Conservation (phyloP, 495 filamentous ascomycete species). For the Penicillium cosmopolitanum region DNA sequence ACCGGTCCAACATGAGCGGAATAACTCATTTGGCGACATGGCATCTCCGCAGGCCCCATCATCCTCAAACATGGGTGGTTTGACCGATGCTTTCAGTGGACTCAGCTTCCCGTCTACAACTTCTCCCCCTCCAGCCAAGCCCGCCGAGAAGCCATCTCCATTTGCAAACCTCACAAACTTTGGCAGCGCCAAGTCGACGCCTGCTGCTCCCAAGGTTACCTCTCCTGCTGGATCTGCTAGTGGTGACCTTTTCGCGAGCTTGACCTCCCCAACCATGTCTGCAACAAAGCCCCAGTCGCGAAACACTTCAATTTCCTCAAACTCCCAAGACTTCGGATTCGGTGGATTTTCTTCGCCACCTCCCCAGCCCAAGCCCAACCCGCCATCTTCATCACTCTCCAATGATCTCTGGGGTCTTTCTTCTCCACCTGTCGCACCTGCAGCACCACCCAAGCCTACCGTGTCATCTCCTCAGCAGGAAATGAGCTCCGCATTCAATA, state of each 20-base stretch:
- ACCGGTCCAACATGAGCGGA: conserved; percentile 60
- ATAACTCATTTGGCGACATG: conserved; percentile 69
- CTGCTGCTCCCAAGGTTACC: conserved; percentile 53
- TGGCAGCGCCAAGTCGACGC: conserved; percentile 57
- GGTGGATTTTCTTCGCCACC: conserved; percentile 46
- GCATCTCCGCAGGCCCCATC: conserved; percentile 54
- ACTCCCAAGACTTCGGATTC: conserved; percentile 58
- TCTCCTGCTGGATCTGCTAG: conserved; percentile 57
- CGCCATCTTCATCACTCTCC: conserved; percentile 48
- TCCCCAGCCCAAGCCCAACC: conserved; percentile 44
- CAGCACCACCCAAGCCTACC: conserved; percentile 46
- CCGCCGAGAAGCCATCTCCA: conserved; percentile 62
- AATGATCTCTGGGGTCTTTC: conserved; percentile 84
- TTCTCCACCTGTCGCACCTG: conserved; percentile 50
- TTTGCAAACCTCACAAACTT: conserved; percentile 75
- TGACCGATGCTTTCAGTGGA: conserved; percentile 87
- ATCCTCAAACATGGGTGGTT: conserved; percentile 65
- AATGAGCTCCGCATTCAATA: conserved; percentile 75
- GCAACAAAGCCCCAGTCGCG: conserved; percentile 48
- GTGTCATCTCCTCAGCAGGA: conserved; percentile 43
- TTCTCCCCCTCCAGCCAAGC: conserved; percentile 53
- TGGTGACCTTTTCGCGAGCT: conserved; percentile 78
- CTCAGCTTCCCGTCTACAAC: conserved; percentile 71
- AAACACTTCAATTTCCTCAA: conserved; percentile 49
- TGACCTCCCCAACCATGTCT: conserved; percentile 58